Evolutionary conservation across 2,329 filamentous ascomycete genomes (phyloP).

Genomic region (Cordyceps fumosorosea): DNA sequence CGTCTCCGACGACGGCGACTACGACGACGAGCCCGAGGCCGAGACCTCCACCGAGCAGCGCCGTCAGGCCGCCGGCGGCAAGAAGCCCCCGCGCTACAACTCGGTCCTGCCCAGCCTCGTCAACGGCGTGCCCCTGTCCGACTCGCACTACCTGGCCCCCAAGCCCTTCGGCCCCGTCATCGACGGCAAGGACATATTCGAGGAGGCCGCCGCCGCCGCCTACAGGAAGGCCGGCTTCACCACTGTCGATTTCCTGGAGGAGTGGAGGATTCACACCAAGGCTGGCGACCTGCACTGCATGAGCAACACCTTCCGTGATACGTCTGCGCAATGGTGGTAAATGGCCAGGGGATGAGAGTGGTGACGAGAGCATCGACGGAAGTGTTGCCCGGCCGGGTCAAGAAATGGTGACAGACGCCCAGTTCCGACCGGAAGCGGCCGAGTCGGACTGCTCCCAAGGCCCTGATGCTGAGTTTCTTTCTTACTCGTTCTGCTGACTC

Average conservation of each 20-base stretch:
- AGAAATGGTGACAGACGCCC: too few relatives aligned
- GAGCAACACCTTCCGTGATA: neutral
- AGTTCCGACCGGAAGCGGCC: too few relatives aligned
- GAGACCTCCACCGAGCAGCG: neutral
- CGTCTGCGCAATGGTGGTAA: neutral
- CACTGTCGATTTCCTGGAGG: neutral
- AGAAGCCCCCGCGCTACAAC: neutral
- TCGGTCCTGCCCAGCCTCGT: neutral
- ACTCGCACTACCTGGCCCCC: conserved; percentile 9
- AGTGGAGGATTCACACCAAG: neutral
- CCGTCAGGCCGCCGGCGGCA: neutral
- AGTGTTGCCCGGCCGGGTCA: too few relatives aligned
- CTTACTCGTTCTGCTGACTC: too few relatives aligned
- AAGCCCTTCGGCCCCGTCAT: conserved; percentile 21
- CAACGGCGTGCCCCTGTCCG: neutral
- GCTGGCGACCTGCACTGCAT: neutral
- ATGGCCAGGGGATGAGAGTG: neutral
- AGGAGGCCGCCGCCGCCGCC: neutral
- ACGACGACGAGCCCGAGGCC: neutral
- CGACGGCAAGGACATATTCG: conserved; percentile 21
- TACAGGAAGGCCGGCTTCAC: neutral
- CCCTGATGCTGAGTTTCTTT: too few relatives aligned
- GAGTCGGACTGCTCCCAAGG: too few relatives aligned
- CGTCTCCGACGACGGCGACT: neutral
- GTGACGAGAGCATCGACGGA: too few relatives aligned